Evolutionary conservation across 179 eudicot genomes (phyloP), one percentile per base, ranked within the genome.

Genomic region (Spinacia oleracea): DNA sequence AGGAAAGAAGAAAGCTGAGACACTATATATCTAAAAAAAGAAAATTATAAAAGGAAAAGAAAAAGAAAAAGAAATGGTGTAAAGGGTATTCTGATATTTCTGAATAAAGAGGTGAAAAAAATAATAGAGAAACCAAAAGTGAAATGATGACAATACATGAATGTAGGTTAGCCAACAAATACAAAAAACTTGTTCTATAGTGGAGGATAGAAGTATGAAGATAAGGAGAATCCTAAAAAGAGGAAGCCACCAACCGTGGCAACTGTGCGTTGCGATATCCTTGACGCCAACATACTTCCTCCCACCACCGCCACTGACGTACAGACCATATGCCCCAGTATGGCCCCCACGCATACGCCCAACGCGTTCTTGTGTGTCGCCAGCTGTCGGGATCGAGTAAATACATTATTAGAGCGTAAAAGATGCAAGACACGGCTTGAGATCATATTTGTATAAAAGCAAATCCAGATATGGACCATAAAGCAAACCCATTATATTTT

Each of bases 121-220:
- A 75, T 1, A 62, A 58, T 35, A 14, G 53, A 64, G 29, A 45
- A 43, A 29, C 34, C 21, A 56, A 34, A 42, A 43, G 56, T 31
- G 46, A 46, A 8, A 48, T 9, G 12, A 76, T 23, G 63, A 42
- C 53, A 55, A 23, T 38, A 32, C 67, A 76, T 23, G 51, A 72
- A 48, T 75, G 62, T 58, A n/a, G 79, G 76, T 70, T 64, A 73
- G 84, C 50, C 68, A 45, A 73, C 53, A 63, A 27, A 14, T 34
- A 21, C 4, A 42, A 2, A 15, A 15, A 42, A 58, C 34, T 48
- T 69, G 25, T 31, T 31, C 62, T 88, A 96, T 74, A 96, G 85
- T 60, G 99, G 99, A 83, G 99, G 99, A 80, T 96, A 96, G 82
- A 96, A 92, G 83, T 96, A 90, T 0, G 99, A 96, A 12, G 97